Conservation (phyloP, 768 basidiomycete genomes). For the Boletus insuetus region DNA sequence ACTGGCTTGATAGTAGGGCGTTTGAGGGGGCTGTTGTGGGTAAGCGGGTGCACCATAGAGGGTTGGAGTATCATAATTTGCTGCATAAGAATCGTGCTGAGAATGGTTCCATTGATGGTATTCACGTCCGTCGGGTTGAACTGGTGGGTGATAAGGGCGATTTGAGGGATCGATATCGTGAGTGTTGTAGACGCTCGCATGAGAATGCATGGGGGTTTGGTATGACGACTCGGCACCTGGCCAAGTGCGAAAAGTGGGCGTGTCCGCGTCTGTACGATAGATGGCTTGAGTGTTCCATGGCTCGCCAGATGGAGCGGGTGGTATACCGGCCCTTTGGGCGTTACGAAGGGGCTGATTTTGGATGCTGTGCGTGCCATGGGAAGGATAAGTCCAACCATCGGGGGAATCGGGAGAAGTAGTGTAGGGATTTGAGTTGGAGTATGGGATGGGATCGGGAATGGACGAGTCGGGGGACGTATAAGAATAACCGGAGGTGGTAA, state of each 20-base stretch:
- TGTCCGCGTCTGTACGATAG: constrained; percentile 30
- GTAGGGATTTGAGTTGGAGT: constrained; percentile 42
- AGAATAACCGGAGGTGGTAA: constrained; percentile 41
- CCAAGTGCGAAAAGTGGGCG: constrained; percentile 51
- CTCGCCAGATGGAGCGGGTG: constrained; percentile 14
- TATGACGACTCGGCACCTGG: constrained; percentile 39
- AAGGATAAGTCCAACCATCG: constrained; percentile 55
- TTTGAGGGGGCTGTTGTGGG: constrained; percentile 28
- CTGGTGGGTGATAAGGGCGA: constrained; percentile 29
- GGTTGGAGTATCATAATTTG: constrained; percentile 23
- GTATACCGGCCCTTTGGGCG: constrained; percentile 23
- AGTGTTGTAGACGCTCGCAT: constrained; percentile 23
- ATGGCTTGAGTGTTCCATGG: constrained; percentile 22
- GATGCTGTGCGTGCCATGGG: constrained; percentile 38
- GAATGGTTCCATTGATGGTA: constrained; percentile 29
- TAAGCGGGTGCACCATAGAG: constrained; percentile 27
- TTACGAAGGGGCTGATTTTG: constrained; percentile 49
- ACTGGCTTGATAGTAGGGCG: constrained; percentile 30
- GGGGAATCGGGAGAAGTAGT: constrained; percentile 42
- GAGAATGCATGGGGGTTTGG: constrained; percentile 29
- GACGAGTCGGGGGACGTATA: constrained; percentile 43
- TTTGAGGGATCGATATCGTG: constrained; percentile 43
- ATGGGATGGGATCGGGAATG: constrained; percentile 40
- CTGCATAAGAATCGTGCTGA: constrained; percentile 24
- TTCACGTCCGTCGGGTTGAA: constrained; percentile 40